phyloP scores from a whole-genome alignment of 2,329 filamentous ascomycete genomes.

The Colletotrichum incanum region DNA sequence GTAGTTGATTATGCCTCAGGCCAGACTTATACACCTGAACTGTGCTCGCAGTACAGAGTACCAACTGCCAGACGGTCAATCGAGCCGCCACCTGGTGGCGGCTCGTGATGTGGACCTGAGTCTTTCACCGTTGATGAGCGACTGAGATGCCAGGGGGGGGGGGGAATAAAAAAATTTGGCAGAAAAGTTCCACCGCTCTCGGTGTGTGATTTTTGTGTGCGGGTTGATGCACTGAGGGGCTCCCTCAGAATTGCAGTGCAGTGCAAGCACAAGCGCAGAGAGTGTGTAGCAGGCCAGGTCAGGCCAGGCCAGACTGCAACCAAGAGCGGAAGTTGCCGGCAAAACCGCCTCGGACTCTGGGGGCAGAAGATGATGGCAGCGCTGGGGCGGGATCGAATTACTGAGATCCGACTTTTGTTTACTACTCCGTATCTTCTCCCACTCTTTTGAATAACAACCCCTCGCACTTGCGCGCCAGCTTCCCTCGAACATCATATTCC shows the following conservation, averaged over 20 bases:
- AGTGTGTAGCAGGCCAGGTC: too few relatives aligned
- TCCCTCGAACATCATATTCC: constrained; percentile 29
- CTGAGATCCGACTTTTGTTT: constrained; percentile 43
- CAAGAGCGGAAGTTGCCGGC: constrained; percentile 39
- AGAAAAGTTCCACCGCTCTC: constrained; percentile 25
- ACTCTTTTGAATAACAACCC: constrained; percentile 40
- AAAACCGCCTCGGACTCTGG: constrained; percentile 34
- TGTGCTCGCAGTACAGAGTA: too few relatives aligned
- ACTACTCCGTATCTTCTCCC: constrained; percentile 39
- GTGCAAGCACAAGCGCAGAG: background rate
- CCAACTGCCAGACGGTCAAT: background rate
- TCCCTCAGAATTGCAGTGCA: constrained; percentile 14
- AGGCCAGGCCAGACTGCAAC: constrained; percentile 11
- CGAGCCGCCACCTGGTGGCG: background rate
- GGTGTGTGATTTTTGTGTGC: constrained; percentile 7
- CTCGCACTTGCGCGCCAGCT: constrained; percentile 40
- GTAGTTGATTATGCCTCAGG: background rate
- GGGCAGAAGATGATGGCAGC: constrained; percentile 27
- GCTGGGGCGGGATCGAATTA: constrained; percentile 31
- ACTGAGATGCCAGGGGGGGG: background rate
- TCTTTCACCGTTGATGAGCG: background rate
- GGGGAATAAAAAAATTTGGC: background rate
- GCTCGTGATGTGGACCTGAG: background rate
- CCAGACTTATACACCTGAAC: background rate
- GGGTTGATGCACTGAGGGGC: background rate